phyloP scores from a whole-genome alignment of 2,329 filamentous ascomycete genomes.

The Microdochium paspali region DNA sequence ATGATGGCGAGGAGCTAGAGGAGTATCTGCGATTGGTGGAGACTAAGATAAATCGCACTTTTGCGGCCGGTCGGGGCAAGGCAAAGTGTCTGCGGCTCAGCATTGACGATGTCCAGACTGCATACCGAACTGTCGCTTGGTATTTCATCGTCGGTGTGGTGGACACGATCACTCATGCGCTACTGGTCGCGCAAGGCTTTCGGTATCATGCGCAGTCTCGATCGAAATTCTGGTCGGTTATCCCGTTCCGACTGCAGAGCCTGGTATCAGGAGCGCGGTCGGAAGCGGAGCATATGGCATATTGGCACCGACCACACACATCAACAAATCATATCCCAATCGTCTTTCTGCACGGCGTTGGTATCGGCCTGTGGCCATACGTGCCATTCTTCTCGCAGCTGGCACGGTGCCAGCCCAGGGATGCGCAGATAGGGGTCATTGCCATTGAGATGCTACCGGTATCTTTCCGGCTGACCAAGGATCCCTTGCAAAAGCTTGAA shows the following conservation, averaged over 20 bases:
- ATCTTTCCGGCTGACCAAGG: slow-evolving; percentile 49
- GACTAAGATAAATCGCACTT: slow-evolving; percentile 33
- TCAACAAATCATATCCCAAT: slow-evolving; percentile 46
- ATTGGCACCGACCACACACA: slow-evolving; percentile 58
- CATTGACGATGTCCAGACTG: slow-evolving; percentile 51
- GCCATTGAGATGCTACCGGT: slow-evolving; percentile 58
- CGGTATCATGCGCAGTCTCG: slow-evolving; percentile 36
- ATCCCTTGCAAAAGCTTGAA: slow-evolving; percentile 38
- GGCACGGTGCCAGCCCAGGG: slow-evolving; percentile 19
- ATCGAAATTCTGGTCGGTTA: slow-evolving; percentile 30
- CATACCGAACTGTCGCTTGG: slow-evolving; percentile 55
- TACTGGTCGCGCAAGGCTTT: slow-evolving; percentile 40
- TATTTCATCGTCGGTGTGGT: slow-evolving; percentile 47
- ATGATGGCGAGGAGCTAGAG: slow-evolving; percentile 31
- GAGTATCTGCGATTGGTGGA: slow-evolving; percentile 43
- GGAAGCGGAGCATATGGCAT: slow-evolving; percentile 40
- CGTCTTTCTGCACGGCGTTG: slow-evolving; percentile 63
- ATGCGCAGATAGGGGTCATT: slow-evolving; percentile 49
- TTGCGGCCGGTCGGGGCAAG: slow-evolving; percentile 45
- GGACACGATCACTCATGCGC: slow-evolving; percentile 38
- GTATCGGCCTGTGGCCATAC: slow-evolving; percentile 58
- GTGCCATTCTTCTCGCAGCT: slow-evolving; percentile 45
- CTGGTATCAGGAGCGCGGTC: slow-evolving; percentile 36
- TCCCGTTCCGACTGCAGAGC: slow-evolving; percentile 47
- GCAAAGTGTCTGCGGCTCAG: slow-evolving; percentile 53